These are phyloP conservation scores for Umbellularia californica DNA, from an alignment of 164 flowering plant species.

Conservation along the genomic window DNA sequence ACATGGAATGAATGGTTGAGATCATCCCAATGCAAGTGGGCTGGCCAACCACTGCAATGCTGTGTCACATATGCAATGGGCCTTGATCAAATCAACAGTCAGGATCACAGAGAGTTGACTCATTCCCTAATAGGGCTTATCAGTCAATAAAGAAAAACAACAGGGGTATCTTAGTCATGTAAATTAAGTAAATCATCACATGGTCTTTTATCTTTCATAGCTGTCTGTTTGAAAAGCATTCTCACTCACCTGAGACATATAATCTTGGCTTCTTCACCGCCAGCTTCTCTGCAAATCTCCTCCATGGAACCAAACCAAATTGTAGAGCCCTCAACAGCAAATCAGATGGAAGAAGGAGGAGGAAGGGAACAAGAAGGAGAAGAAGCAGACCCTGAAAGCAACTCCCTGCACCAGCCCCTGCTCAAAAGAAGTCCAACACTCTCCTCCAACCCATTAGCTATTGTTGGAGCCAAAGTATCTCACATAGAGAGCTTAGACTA, in stretches of 20 bases:
- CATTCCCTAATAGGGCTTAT: not conserved
- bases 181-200: not conserved
- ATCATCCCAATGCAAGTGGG: too few relatives aligned
- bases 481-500: conserved; percentile 89
- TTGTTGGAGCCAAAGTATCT: conserved; percentile 85
- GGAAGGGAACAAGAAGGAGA: conserved; percentile 23
- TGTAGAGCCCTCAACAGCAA: conserved; percentile 16
- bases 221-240: not conserved
- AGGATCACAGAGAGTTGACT: not conserved
- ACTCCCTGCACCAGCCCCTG: conserved; percentile 50
- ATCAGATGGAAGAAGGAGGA: conserved; percentile 15
- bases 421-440: conserved; percentile 64
- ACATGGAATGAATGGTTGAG: too few relatives aligned
- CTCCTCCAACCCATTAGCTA: conserved; percentile 63
- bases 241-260: not conserved
- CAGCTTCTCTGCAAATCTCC: not conserved
- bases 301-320: conserved; percentile 25
- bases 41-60: too few relatives aligned
- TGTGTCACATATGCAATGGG: not conserved
- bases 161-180: not conserved
- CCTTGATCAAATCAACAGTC: not conserved
- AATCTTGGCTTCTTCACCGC: too few relatives aligned
- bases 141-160: not conserved
- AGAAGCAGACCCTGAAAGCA: conserved; percentile 71
- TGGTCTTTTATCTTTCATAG: not conserved